Evolutionary conservation across 2,329 filamentous ascomycete species (phyloP).

Genomic region (Fusarium ambrosium): DNA sequence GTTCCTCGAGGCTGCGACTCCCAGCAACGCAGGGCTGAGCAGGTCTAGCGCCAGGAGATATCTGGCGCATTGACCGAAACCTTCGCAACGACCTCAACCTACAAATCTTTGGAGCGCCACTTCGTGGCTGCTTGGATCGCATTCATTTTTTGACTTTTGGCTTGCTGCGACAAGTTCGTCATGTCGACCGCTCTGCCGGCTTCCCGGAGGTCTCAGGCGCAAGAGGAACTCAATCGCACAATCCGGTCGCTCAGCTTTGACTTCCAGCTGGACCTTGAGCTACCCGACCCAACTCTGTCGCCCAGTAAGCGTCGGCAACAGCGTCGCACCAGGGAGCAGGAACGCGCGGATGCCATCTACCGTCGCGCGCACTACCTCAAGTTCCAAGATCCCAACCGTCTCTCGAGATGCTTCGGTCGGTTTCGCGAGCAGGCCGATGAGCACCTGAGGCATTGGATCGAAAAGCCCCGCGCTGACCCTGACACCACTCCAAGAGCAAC

Average conservation of each 20-base stretch:
- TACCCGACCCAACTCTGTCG: slow-evolving; percentile 43
- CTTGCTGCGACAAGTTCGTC: slow-evolving; percentile 15
- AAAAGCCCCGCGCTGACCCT: slow-evolving; percentile 36
- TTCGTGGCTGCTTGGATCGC: background rate
- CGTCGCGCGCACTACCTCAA: slow-evolving; percentile 35
- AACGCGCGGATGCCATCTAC: slow-evolving; percentile 43
- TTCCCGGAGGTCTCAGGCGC: slow-evolving; percentile 14
- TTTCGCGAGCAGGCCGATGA: slow-evolving; percentile 44
- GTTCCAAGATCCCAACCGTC: slow-evolving; percentile 30
- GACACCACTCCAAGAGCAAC: slow-evolving; percentile 31
- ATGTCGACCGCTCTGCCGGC: slow-evolving; percentile 30
- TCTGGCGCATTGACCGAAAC: background rate
- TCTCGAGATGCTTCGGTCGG: slow-evolving; percentile 39
- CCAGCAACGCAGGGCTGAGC: background rate
- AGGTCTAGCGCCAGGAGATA: background rate
- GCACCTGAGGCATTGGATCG: slow-evolving; percentile 36
- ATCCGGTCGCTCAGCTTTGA: slow-evolving; percentile 46
- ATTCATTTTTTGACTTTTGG: slow-evolving; percentile 2
- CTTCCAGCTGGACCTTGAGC: slow-evolving; percentile 44
- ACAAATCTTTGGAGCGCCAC: slow-evolving; percentile 8
- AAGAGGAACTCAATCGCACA: slow-evolving; percentile 41
- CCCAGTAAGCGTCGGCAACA: slow-evolving; percentile 43
- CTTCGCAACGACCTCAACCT: slow-evolving; percentile 8
- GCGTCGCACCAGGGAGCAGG: slow-evolving; percentile 41
- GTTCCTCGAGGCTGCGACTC: slow-evolving; percentile 13